Evolutionary conservation across 164 flowering plant genomes (phyloP).

Genomic region (Aristolochia californica): DNA sequence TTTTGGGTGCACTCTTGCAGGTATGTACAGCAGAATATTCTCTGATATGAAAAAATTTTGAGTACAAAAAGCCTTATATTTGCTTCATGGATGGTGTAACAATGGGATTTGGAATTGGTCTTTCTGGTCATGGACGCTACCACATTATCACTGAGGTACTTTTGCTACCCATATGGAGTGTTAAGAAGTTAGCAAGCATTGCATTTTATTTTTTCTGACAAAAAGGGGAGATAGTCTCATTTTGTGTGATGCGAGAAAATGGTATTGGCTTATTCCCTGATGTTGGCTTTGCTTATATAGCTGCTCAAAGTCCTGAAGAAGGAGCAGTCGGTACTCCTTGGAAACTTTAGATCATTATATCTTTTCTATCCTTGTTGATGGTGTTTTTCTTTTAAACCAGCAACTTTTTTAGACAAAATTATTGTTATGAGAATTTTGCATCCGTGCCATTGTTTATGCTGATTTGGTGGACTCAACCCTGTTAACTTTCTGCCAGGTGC

Average conservation of each 20-base stretch:
- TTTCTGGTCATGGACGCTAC: constrained; percentile 93
- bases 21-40: constrained; percentile 87
- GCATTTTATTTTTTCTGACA: neutral
- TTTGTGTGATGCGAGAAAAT: constrained; percentile 74
- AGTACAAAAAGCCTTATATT: constrained; percentile 80
- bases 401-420: no score
- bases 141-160: constrained; percentile 86
- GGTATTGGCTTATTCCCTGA: constrained; percentile 97
- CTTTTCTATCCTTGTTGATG: neutral
- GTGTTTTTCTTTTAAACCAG: neutral
- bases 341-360: neutral
- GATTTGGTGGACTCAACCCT: neutral
- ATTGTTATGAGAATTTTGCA: neutral
- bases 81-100: constrained; percentile 93
- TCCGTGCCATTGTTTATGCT: no score
- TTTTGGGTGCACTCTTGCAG: constrained; percentile 26
- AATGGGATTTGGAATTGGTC: constrained; percentile 98
- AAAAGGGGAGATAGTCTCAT: neutral
- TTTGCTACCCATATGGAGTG: neutral
- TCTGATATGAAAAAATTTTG: constrained; percentile 78
- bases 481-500: constrained; percentile 41
- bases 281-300: constrained; percentile 88
- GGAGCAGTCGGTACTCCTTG: constrained; percentile 73
- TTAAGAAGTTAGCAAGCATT: neutral
- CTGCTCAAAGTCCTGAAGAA: constrained; percentile 81